Evolutionary conservation across 1,139 yeast species (phyloP).

Genomic region (Nakaseomyces bracarensis): DNA sequence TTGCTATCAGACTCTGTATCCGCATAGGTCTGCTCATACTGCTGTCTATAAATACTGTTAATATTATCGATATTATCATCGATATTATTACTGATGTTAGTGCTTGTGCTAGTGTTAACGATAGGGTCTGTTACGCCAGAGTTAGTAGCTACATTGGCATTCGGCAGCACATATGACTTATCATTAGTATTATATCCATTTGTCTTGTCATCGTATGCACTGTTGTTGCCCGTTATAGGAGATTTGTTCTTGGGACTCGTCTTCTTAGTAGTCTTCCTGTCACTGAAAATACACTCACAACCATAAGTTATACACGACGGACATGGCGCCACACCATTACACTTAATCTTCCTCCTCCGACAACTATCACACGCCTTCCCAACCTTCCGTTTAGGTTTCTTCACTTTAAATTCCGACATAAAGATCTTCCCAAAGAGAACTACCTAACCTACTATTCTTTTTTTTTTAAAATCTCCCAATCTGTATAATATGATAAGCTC

Average conservation of each 20-base stretch:
- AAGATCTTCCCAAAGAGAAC: background rate
- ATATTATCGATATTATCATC: background rate
- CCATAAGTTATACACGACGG: conserved; percentile 27
- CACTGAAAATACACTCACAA: conserved; percentile 24
- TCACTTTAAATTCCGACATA: background rate
- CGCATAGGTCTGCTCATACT: background rate
- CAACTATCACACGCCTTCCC: conserved; percentile 56
- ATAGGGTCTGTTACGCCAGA: too few species aligned
- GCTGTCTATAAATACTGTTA: background rate
- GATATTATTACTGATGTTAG: too few species aligned
- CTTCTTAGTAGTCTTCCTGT: background rate
- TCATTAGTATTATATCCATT: too few species aligned
- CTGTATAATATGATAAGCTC: too few species aligned
- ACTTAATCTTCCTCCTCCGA: conserved; percentile 51
- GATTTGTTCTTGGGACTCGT: background rate
- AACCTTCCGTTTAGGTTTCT: conserved; percentile 17
- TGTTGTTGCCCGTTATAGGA: too few species aligned
- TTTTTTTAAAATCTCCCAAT: too few species aligned
- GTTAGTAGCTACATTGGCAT: too few species aligned
- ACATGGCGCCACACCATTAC: conserved; percentile 43
- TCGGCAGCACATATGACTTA: too few species aligned
- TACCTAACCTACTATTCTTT: too few species aligned
- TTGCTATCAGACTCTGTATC: conserved; percentile 3
- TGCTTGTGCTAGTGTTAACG: too few species aligned
- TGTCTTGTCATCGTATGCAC: too few species aligned